Percentiles rank a stretch among this genome's conserved stretches.
phyloP scores from a whole-genome alignment of 2,329 filamentous ascomycete genomes.

The Uncinocarpus reesii region DNA sequence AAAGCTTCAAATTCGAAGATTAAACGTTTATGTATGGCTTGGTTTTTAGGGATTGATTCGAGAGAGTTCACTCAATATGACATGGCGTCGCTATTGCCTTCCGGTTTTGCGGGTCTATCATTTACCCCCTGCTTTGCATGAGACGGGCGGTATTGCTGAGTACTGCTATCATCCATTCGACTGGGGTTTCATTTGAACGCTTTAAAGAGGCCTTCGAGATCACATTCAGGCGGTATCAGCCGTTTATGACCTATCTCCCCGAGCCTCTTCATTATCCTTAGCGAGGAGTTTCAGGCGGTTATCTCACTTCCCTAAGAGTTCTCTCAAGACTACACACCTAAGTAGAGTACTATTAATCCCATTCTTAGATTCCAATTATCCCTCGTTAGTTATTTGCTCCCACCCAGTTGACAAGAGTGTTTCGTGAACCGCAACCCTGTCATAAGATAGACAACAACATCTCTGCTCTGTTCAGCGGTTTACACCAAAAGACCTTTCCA shows the following conservation, averaged over 20 bases:
- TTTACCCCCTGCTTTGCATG: too few species aligned
- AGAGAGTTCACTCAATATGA: too few species aligned
- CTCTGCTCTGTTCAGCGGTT: too few species aligned
- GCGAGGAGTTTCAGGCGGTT: conserved; percentile 4
- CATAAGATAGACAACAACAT: not conserved
- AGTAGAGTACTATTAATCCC: not conserved
- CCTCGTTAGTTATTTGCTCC: too few species aligned
- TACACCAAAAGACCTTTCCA: too few species aligned
- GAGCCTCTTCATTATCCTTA: not conserved
- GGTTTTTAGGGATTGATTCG: not conserved
- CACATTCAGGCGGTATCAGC: not conserved
- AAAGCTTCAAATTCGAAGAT: conserved; percentile 91
- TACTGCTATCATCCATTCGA: too few species aligned
- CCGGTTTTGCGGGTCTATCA: too few species aligned
- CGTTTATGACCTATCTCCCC: not conserved
- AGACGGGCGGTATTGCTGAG: too few species aligned
- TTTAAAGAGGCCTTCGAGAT: not conserved
- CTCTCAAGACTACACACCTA: not conserved
- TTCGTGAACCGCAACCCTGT: too few species aligned
- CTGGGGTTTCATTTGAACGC: too few species aligned
- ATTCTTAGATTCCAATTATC: not conserved
- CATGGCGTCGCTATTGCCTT: too few species aligned
- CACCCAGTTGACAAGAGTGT: not conserved
- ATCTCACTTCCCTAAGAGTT: not conserved
- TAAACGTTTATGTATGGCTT: conserved; percentile 36